Evolutionary conservation across 2,329 filamentous ascomycete species (phyloP).

Genomic region (Samsoniella hepiali): DNA sequence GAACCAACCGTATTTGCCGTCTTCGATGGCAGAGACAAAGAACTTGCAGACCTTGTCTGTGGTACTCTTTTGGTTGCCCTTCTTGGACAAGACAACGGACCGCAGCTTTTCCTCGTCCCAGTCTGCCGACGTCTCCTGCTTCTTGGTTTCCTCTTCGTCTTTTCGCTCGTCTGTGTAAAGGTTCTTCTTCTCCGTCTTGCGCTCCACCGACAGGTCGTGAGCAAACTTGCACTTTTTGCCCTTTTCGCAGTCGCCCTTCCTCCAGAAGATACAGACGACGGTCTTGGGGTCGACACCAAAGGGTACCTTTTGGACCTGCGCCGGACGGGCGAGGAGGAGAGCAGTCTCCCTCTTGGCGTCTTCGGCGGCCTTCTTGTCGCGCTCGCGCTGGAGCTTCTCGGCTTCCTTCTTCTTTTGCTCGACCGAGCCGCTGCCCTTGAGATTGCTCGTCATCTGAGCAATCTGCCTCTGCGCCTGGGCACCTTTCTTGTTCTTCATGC

Average conservation of each 20-base stretch:
- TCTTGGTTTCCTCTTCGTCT: constrained; percentile 70
- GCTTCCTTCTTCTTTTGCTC: constrained; percentile 81
- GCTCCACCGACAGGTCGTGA: constrained; percentile 83
- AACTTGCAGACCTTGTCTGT: constrained; percentile 99
- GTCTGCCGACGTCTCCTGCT: constrained; percentile 87
- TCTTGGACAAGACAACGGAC: constrained; percentile 89
- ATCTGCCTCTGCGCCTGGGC: constrained; percentile 87
- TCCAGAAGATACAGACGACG: constrained; percentile 92
- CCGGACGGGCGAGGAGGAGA: constrained; percentile 82
- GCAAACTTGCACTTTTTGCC: constrained; percentile 97
- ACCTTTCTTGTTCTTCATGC: constrained; percentile 99
- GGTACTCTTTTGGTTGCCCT: constrained; percentile 90
- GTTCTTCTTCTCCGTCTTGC: constrained; percentile 89
- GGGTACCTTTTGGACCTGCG: constrained; percentile 94
- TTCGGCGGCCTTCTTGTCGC: constrained; percentile 89
- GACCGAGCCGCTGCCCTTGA: constrained; percentile 70
- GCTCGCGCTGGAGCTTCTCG: constrained; percentile 65
- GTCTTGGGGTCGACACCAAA: constrained; percentile 99
- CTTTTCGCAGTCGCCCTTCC: constrained; percentile 96
- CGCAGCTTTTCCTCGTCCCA: constrained; percentile 98
- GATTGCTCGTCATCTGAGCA: constrained; percentile 72
- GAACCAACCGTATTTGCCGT: constrained; percentile 99
- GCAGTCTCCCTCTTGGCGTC: constrained; percentile 76
- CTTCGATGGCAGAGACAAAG: constrained; percentile 96
- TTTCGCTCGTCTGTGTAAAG: constrained; percentile 82